A percentile compares a stretch with the other conserved stretches of the same genome.
Evolutionary conservation across 768 basidiomycete genomes (phyloP).

Genomic region (Amanita inopinata): DNA sequence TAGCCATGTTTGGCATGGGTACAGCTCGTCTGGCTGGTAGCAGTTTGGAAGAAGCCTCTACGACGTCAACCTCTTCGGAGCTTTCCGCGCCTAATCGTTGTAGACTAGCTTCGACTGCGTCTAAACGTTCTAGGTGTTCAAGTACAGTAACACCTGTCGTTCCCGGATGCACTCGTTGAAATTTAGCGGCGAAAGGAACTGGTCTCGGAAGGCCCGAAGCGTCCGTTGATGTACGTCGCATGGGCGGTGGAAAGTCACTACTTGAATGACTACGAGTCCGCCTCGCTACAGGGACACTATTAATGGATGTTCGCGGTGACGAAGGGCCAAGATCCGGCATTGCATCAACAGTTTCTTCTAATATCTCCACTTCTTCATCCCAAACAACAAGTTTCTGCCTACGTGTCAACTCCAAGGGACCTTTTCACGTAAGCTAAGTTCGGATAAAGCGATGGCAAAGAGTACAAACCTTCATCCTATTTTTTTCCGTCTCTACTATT

Average conservation of each 20-base stretch:
- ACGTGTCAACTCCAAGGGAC: constrained; percentile 87
- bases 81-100: constrained; percentile 59
- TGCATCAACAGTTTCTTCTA: constrained; percentile 42
- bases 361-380: constrained; percentile 76
- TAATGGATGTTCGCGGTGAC: constrained; percentile 56
- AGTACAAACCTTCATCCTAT: constrained; percentile 64
- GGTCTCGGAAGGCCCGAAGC: constrained; percentile 58
- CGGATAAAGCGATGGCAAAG: not conserved
- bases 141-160: constrained; percentile 82
- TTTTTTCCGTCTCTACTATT: not conserved
- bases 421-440: constrained; percentile 23
- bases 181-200: constrained; percentile 78
- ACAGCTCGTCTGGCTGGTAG: constrained; percentile 14
- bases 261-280: constrained; percentile 50
- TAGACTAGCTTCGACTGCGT: constrained; percentile 72
- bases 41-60: constrained; percentile 29
- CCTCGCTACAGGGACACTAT: constrained; percentile 48
- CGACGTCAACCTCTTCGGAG: constrained; percentile 57
- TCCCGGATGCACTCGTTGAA: constrained; percentile 73
- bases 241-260: constrained; percentile 68
- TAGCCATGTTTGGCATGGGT: constrained; percentile 23
- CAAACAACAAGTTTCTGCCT: constrained; percentile 72
- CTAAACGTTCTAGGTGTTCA: constrained; percentile 77
- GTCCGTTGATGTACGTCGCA: constrained; percentile 54
- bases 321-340: constrained; percentile 23